These are phyloP conservation scores for Poa pratensis DNA, from an alignment of 176 grass and related monocot species.

Conservation along the genomic window DNA sequence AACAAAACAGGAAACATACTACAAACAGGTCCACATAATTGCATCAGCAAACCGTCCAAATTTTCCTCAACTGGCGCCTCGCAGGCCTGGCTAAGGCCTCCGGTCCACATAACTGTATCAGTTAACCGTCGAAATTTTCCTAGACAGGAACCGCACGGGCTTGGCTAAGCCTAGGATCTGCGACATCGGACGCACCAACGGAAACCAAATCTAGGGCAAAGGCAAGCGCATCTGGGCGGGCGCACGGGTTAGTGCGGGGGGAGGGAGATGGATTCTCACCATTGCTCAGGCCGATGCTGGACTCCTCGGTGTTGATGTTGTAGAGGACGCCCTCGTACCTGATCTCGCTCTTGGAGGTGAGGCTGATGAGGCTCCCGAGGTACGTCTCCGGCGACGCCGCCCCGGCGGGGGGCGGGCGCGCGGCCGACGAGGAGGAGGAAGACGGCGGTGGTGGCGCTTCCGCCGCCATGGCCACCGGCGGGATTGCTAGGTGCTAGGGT, in stretches of 20 bases:
- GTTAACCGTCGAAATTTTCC: background rate
- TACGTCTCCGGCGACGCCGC: constrained; percentile 67
- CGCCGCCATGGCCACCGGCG: constrained; percentile 53
- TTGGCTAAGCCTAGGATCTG: background rate
- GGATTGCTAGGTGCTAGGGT: background rate
- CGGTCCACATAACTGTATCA: background rate
- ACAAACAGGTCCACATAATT: background rate
- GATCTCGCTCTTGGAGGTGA: constrained; percentile 90
- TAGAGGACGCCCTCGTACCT: constrained; percentile 89
- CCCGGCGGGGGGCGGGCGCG: background rate
- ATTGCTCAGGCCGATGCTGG: constrained; percentile 74
- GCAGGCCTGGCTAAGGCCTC: background rate
- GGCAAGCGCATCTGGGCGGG: constrained; percentile 37
- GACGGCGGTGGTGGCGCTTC: constrained; percentile 60
- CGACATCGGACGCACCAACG: background rate
- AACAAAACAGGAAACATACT: background rate
- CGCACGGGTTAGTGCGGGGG: background rate
- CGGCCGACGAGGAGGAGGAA: background rate
- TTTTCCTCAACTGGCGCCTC: background rate
- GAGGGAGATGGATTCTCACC: constrained; percentile 44
- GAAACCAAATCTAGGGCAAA: constrained; percentile 36
- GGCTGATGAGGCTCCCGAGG: constrained; percentile 82
- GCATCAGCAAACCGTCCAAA: background rate
- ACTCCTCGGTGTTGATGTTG: constrained; percentile 78
- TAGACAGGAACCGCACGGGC: background rate